These are phyloP conservation scores for Balamuthia mandrillaris DNA, from an alignment of 208 protist species.

Conservation along the genomic window DNA sequence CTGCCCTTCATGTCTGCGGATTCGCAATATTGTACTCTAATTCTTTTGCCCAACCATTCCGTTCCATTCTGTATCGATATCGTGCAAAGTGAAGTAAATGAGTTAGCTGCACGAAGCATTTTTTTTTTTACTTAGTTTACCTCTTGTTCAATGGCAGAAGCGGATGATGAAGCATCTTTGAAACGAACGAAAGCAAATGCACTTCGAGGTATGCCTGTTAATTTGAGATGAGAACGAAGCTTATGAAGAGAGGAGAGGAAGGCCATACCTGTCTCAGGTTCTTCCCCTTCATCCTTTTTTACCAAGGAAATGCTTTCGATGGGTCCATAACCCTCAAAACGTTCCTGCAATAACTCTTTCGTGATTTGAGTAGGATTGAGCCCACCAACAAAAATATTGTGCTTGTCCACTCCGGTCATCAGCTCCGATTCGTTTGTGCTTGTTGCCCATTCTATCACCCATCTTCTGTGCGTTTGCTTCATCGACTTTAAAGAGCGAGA, in stretches of 20 bases:
- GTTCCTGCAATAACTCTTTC: conserved; percentile 8
- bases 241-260: neutral
- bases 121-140: neutral
- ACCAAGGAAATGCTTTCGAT: conserved; percentile 10
- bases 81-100: neutral
- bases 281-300: neutral
- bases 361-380: conserved; percentile 36
- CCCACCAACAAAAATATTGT: conserved; percentile 40
- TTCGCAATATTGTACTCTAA: conserved; percentile 49
- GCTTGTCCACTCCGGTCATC: conserved; percentile 33
- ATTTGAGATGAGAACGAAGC: neutral
- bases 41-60: neutral
- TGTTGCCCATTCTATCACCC: conserved; percentile 52
- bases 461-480: conserved; percentile 13
- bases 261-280: neutral
- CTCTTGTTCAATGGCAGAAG: conserved; percentile 44
- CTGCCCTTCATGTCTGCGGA: conserved; percentile 43
- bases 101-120: neutral
- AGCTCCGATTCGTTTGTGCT: conserved; percentile 41
- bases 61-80: conserved; percentile 33
- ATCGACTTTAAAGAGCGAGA: conserved; percentile 5
- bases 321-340: conserved; percentile 17
- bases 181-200: conserved; percentile 42
- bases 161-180: neutral
- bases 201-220: neutral